Base-by-base conservation (phyloP, 805 yeast species). In the Ogataea glucozyma region DNA sequence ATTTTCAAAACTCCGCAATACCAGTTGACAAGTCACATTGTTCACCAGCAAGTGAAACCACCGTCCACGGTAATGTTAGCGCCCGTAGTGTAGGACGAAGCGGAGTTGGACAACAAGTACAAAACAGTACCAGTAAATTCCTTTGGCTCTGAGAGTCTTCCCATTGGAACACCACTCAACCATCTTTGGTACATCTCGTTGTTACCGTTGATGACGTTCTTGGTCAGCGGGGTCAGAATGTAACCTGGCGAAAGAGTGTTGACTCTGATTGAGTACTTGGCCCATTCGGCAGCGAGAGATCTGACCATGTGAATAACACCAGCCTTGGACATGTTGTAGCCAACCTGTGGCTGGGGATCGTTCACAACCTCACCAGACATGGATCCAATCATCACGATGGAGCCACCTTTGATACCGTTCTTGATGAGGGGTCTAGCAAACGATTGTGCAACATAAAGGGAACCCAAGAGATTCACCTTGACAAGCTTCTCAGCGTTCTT, bases 281-380 rank as follows among this genome's bases (percentile, higher is more conserved):
- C 86, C 93, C 93, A 85, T 65, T 85, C 95, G 49, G 83, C 78
- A 31, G 89, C 93, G 54, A 85, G 69, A 3, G 90, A 77, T 62
- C 79, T 78, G 42, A 77, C 85, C 74, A 85, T 70, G 66, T 85
- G 93, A 56, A 85, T 84, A 31, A 85, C 91, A 61, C 90, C 93
- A 13, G 93, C 93, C 70, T 85, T 85, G 54, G 91, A 75, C 85
- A 83, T 81, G 73, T 85, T 85, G 75, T 85, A 85, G 54, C 85
- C 85, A 50, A 79, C 75, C 65, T 83, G 89, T 16, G 87, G 87
- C 62, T 83, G 89, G 26, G 90, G 90, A 61, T 79, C 83, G 64
- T 83, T 83, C 48, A 83, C 88, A 54, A 83, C 81, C 46, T 81
- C 74, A 42, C 88, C 90, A 6, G 86, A 79, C 89, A 83, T 83